Percentiles rank a stretch among this genome's conserved stretches.
These are phyloP conservation scores for Terfezia boudieri DNA, from an alignment of 495 filamentous ascomycete species.

Conservation along the genomic window DNA sequence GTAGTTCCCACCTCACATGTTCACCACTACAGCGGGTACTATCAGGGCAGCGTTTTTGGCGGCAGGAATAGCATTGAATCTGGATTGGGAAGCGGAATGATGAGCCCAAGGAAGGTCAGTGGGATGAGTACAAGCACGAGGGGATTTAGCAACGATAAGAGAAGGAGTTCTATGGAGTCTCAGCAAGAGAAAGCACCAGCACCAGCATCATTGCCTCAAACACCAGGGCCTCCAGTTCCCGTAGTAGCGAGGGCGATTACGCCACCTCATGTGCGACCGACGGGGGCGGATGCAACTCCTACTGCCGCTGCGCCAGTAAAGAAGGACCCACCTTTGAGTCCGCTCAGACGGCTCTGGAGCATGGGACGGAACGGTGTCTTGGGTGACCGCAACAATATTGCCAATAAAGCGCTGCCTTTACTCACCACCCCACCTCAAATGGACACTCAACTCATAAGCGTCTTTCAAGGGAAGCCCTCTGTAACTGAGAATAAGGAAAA, in stretches of 20 bases:
- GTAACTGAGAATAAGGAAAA: not conserved
- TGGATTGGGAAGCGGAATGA: not conserved
- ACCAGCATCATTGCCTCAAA: not conserved
- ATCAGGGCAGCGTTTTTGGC: conserved; percentile 9
- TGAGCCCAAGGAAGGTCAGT: conserved; percentile 8
- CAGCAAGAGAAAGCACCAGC: not conserved
- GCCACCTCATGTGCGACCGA: not conserved
- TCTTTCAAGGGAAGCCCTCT: not conserved
- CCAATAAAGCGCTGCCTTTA: not conserved
- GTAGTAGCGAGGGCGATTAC: not conserved
- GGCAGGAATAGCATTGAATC: conserved; percentile 6
- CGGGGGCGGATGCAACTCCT: not conserved
- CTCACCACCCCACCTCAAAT: not conserved
- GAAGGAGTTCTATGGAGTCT: not conserved
- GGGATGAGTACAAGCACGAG: conserved; percentile 9
- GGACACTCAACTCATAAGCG: not conserved
- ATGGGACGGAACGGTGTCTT: not conserved
- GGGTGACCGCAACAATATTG: not conserved
- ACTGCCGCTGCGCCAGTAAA: not conserved
- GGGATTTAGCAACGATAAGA: not conserved
- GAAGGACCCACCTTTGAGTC: not conserved
- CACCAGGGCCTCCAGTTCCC: not conserved
- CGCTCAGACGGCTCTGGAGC: not conserved
- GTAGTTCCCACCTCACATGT: conserved; percentile 43
- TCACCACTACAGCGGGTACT: conserved; percentile 10